These are phyloP conservation scores for Saccharum officinarum DNA, from an alignment of 176 grass and related monocot species.

Conservation along the genomic window DNA sequence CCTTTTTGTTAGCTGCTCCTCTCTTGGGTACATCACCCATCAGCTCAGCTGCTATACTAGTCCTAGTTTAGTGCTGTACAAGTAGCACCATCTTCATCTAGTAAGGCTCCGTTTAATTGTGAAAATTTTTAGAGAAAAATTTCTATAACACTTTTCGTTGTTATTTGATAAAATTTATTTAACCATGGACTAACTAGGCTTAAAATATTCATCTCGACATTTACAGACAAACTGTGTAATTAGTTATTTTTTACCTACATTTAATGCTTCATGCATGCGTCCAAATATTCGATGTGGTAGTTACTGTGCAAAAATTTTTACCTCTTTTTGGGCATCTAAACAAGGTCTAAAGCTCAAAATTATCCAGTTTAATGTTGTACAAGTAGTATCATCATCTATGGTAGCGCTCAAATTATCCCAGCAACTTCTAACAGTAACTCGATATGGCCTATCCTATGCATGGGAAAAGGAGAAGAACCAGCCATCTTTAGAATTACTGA, in stretches of 20 bases:
- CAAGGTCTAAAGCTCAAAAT: not conserved
- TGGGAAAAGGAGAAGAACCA: not conserved
- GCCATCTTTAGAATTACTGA: not conserved
- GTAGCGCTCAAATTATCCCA: not conserved
- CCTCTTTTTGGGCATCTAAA: too few species aligned
- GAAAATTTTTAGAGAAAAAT: too few species aligned
- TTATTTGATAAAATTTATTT: too few species aligned
- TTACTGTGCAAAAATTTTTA: too few species aligned
- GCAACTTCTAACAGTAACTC: not conserved
- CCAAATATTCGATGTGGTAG: too few species aligned
- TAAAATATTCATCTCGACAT: too few species aligned
- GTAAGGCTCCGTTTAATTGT: too few species aligned
- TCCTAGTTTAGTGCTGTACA: not conserved
- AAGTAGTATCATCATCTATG: not conserved
- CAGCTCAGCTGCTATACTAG: not conserved
- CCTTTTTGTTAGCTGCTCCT: constrained; percentile 21
- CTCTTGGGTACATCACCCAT: constrained; percentile 13
- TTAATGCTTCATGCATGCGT: too few species aligned
- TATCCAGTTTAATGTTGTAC: not conserved
- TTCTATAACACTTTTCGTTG: too few species aligned
- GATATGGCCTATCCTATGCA: not conserved
- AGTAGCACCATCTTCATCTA: not conserved
- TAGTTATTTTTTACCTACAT: too few species aligned
- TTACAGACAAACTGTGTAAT: too few species aligned
- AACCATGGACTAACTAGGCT: too few species aligned